Percentiles rank a stretch among this genome's conserved stretches.
Evolutionary conservation across 228 moss, liverwort and hornwort species (phyloP).

Genomic region (Sphagnum fallax): DNA sequence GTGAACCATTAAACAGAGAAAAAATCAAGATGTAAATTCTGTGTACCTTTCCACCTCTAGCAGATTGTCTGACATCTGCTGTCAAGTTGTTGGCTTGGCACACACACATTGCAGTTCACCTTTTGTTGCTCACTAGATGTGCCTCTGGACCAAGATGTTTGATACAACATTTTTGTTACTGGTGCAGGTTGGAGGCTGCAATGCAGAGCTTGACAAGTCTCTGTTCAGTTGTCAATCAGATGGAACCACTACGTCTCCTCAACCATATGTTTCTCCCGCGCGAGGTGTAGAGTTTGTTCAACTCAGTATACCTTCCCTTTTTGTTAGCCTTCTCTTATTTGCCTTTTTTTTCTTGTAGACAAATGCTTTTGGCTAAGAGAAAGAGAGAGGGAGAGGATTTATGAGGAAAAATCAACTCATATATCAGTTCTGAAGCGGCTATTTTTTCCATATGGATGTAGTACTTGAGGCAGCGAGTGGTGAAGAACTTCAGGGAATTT

Average conservation of each 20-base stretch:
- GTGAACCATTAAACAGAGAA: conserved; percentile 76
- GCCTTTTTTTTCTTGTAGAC: too few species aligned
- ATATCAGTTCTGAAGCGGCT: neutral
- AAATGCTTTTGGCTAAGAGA: too few species aligned
- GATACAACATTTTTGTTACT: neutral
- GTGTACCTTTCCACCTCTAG: too few species aligned
- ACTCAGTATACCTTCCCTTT: too few species aligned
- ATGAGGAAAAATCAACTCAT: too few species aligned
- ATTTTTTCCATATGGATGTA: conserved; percentile 11
- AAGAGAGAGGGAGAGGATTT: too few species aligned
- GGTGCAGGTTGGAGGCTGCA: conserved; percentile 83
- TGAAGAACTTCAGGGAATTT: conserved; percentile 71
- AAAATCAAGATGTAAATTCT: conserved; percentile 72
- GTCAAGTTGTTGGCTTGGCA: too few species aligned
- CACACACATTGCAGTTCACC: too few species aligned
- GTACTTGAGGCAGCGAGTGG: conserved; percentile 87
- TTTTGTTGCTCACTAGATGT: too few species aligned
- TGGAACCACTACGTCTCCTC: conserved; percentile 92
- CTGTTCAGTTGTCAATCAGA: conserved; percentile 96
- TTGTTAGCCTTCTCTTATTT: too few species aligned
- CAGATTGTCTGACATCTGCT: too few species aligned
- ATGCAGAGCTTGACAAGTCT: conserved; percentile 97
- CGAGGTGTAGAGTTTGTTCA: conserved; percentile 30
- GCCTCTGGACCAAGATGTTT: too few species aligned
- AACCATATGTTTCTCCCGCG: conserved; percentile 98